These are phyloP conservation scores for Suhomyces kunorum DNA, from an alignment of 1,139 yeast genomes.

Conservation along the genomic window DNA sequence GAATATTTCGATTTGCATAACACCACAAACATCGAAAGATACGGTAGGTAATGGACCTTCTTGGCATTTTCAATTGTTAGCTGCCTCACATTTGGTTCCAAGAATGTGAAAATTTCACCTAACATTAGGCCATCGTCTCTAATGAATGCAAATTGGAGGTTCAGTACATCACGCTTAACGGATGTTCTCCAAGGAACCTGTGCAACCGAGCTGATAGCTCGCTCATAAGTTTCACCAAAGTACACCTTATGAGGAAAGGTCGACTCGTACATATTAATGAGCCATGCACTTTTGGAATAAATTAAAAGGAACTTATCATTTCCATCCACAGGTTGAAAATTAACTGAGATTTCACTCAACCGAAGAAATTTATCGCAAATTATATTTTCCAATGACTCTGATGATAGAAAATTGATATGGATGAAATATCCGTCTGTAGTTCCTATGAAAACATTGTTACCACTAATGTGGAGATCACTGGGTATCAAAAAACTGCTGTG, in stretches of 20 bases:
- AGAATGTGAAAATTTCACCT: slow-evolving; percentile 32
- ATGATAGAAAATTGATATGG: slow-evolving; percentile 7
- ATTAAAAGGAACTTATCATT: slow-evolving; percentile 29
- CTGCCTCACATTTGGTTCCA: slow-evolving; percentile 32
- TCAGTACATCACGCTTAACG: slow-evolving; percentile 5
- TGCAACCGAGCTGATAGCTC: slow-evolving; percentile 18
- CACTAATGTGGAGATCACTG: slow-evolving; percentile 10
- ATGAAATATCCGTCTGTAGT: slow-evolving; percentile 21
- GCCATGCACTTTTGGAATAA: slow-evolving; percentile 45
- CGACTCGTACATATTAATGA: slow-evolving; percentile 35
- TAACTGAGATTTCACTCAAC: slow-evolving; percentile 31
- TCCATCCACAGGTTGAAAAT: slow-evolving; percentile 11
- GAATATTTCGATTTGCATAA: slow-evolving; percentile 35
- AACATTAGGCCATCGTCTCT: slow-evolving; percentile 54
- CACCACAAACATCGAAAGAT: slow-evolving; percentile 34
- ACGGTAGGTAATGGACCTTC: slow-evolving; percentile 18
- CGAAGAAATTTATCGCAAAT: slow-evolving; percentile 17
- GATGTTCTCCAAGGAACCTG: slow-evolving; percentile 10
- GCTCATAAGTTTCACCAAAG: slow-evolving; percentile 39
- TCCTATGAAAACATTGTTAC: slow-evolving; percentile 19
- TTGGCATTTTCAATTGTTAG: slow-evolving; percentile 41
- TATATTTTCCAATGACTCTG: background rate
- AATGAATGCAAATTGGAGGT: slow-evolving; percentile 34
- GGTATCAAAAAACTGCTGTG: slow-evolving; percentile 12
- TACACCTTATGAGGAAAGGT: slow-evolving; percentile 41